Conservation (phyloP, 805 yeast genomes). For the Zygosaccharomyces pseudorouxii region DNA sequence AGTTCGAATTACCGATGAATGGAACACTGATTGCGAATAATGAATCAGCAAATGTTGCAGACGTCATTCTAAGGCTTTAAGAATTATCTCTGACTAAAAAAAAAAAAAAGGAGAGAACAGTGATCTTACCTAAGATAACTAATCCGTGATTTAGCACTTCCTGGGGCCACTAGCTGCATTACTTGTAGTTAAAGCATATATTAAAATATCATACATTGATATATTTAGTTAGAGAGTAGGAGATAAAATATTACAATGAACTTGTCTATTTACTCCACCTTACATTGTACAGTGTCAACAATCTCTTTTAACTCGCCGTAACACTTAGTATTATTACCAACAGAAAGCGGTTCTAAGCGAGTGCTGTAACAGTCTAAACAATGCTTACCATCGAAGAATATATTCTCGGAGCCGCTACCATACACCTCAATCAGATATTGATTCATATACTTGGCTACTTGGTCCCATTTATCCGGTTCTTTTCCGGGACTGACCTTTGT, state of each 20-base stretch:
- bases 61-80: no score
- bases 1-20: no score
- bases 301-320: not conserved
- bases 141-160: not conserved
- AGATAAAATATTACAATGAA: not conserved
- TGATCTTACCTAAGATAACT: no score
- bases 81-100: no score
- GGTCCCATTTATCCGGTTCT: conserved; percentile 3
- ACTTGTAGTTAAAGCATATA: not conserved
- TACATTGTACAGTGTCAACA: not conserved
- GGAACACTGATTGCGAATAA: no score
- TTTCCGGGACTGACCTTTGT: not conserved
- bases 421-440: not conserved
- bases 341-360: not conserved
- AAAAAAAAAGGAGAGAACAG: no score
- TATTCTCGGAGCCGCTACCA: not conserved
- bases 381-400: conserved; percentile 5
- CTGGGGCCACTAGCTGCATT: not conserved
- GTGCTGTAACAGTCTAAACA: not conserved
- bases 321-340: not conserved
- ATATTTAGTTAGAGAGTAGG: not conserved
- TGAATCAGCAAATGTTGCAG: no score
- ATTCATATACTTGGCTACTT: conserved; percentile 2
- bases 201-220: not conserved
- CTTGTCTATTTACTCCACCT: not conserved